These are phyloP conservation scores for Ophiostoma ips DNA, from an alignment of 2,329 filamentous ascomycete species.

Conservation along the genomic window DNA sequence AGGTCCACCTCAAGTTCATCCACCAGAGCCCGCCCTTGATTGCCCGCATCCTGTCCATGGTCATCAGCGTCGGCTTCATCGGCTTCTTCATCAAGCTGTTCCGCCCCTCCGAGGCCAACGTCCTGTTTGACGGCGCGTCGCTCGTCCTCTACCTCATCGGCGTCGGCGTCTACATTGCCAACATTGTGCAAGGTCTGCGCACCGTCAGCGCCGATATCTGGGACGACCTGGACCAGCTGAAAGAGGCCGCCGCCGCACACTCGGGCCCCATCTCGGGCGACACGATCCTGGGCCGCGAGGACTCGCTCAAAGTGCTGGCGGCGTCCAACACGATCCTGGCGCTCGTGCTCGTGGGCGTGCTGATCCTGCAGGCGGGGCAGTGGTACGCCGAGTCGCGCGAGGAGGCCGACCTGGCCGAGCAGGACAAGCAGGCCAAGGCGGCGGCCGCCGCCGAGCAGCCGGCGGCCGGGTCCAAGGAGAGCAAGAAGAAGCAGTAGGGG, in stretches of 20 bases:
- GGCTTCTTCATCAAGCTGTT: conserved; percentile 93
- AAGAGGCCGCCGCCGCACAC: conserved; percentile 26
- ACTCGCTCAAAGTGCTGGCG: conserved; percentile 77
- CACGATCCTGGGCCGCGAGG: conserved; percentile 65
- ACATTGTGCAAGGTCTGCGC: conserved; percentile 88
- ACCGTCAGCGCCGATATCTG: conserved; percentile 64
- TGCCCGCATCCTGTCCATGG: conserved; percentile 84
- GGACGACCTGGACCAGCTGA: conserved; percentile 20
- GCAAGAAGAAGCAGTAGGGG: conserved; percentile 15
- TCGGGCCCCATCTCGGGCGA: conserved; percentile 38
- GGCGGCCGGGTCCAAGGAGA: conserved; percentile 6
- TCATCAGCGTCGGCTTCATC: conserved; percentile 71
- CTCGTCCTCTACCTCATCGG: conserved; percentile 75
- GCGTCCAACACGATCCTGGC: conserved; percentile 95
- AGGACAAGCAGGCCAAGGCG: conserved; percentile 34
- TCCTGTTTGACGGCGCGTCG: conserved; percentile 81
- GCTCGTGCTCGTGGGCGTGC: conserved; percentile 76
- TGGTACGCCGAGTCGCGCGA: conserved; percentile 98
- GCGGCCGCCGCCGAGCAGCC: conserved; percentile 9
- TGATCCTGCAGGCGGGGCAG: conserved; percentile 89
- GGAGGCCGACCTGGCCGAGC: conserved; percentile 58
- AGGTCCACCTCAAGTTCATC: conserved; percentile 80
- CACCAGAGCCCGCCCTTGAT: conserved; percentile 87
- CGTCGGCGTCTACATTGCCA: conserved; percentile 83
- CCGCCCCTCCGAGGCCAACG: conserved; percentile 82